phyloP scores from a whole-genome alignment of 306 rosid species.

The Pterocarpus santalinus region DNA sequence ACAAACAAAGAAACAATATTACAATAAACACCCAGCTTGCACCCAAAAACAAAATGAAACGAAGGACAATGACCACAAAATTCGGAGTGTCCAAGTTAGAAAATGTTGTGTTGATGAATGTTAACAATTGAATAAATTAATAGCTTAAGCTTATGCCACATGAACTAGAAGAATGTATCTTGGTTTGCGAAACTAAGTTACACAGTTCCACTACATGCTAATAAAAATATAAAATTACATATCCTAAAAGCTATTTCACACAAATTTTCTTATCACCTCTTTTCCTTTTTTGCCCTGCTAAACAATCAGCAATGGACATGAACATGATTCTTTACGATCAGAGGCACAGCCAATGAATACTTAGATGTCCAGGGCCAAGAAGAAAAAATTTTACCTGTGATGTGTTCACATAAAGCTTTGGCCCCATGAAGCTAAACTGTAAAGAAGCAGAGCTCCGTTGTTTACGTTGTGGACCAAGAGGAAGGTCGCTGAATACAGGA shows the following conservation, averaged over 20 bases:
- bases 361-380: slow-evolving; percentile 25
- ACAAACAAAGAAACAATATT: neutral
- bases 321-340: slow-evolving; percentile 24
- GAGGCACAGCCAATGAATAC: slow-evolving; percentile 37
- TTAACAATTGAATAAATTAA: slow-evolving; percentile 2
- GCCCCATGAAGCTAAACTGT: slow-evolving; percentile 96
- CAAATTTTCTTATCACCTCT: slow-evolving; percentile 15
- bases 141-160: slow-evolving; percentile 20
- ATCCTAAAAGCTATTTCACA: slow-evolving; percentile 13
- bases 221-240: slow-evolving; percentile 25
- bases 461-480: slow-evolving; percentile 96
- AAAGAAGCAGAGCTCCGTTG: slow-evolving; percentile 76
- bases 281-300: neutral
- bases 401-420: slow-evolving; percentile 90
- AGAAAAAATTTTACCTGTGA: slow-evolving; percentile 61
- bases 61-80: slow-evolving; percentile 13
- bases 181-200: slow-evolving; percentile 31
- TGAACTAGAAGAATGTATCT: slow-evolving; percentile 37
- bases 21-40: neutral
- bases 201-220: slow-evolving; percentile 37
- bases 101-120: slow-evolving; percentile 1
- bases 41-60: slow-evolving; percentile 33
- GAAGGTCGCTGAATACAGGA: slow-evolving; percentile 96
- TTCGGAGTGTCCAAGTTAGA: slow-evolving; percentile 7
- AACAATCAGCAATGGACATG: slow-evolving; percentile 1